A percentile compares a stretch with the other conserved stretches of the same genome.
These are phyloP conservation scores for Babesia gibsoni DNA, from an alignment of 169 alveolate genomes.

Conservation along the genomic window DNA sequence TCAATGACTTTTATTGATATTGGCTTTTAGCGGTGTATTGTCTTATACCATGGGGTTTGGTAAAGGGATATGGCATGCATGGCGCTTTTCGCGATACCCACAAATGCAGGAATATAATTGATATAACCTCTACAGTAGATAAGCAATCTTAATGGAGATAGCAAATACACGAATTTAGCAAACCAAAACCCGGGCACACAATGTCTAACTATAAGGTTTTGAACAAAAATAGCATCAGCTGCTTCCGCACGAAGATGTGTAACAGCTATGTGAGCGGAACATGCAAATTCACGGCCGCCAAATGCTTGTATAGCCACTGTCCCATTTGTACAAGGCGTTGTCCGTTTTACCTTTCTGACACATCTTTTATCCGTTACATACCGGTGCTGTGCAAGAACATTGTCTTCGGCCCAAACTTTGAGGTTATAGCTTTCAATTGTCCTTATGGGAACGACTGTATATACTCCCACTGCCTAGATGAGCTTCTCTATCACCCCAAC, in stretches of 20 bases:
- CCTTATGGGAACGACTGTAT: constrained; percentile 83
- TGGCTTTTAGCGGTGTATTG: too few relatives aligned
- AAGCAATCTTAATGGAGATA: not conserved
- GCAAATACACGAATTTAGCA: not conserved
- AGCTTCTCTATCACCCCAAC: constrained; percentile 85
- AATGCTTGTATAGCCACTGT: constrained; percentile 84
- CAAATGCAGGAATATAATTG: too few relatives aligned
- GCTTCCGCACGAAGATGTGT: constrained; percentile 85
- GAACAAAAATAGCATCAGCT: constrained; percentile 77
- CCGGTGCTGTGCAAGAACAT: constrained; percentile 82
- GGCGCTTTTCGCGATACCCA: too few relatives aligned
- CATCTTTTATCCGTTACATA: constrained; percentile 76
- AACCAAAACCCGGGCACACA: not conserved
- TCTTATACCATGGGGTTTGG: too few relatives aligned
- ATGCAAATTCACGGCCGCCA: constrained; percentile 73
- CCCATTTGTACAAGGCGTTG: constrained; percentile 81
- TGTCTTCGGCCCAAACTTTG: constrained; percentile 67
- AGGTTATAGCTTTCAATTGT: constrained; percentile 69
- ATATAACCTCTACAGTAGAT: too few relatives aligned
- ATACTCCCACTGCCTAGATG: constrained; percentile 86
- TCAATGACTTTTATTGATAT: too few relatives aligned
- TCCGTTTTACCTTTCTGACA: constrained; percentile 78
- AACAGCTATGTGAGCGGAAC: constrained; percentile 69
- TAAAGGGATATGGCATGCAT: too few relatives aligned
- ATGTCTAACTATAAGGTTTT: constrained; percentile 33